Evolutionary conservation across 2,329 filamentous ascomycete species (phyloP), one percentile per base, ranked within the genome.

Genomic region (Ophiostoma australiae): DNA sequence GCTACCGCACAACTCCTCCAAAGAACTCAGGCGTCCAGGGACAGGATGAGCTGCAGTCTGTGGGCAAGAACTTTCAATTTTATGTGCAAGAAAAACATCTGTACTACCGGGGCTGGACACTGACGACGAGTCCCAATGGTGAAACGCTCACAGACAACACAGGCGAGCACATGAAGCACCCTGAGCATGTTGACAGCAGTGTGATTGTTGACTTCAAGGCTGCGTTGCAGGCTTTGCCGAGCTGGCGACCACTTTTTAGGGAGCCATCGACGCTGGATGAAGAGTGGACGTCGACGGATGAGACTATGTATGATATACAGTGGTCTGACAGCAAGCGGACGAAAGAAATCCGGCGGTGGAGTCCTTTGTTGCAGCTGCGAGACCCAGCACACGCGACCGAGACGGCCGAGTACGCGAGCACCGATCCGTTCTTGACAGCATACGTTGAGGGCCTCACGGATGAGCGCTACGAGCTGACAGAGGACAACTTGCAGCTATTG

Each of bases 81-180:
- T 82, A 80, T 70, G 73, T 78, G 69, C 73, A 77, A 35, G 77
- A 15, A 17, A 63, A 78, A 1, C 80, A 83, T 67, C 78, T 80
- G 70, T 77, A 79, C 23, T 81, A 82, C 75, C 80, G 79, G 27
- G 81, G 79, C 0, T 82, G 81, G 81, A 82, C 81, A 0, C 70
- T 82, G 69, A 80, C 80, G 0, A 75, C 79, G 4, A 80, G 80
- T 73, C 80, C 80, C 20, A 67, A 69, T 20, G 72, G 72, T 6
- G 69, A 73, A 7, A 69, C 68, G 1, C 44, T 71, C n/a, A 31
- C 44, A 3, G 68, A 71, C 68, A 61, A 27, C 35, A n/a, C 23
- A 1, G 68, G 68, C 48, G 70, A 69, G 7, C 23, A 4, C 20
- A 71, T 72, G 31, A 55, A 41, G 23, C 70, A 70, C 33, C 58